Percentiles rank a stretch among this genome's conserved stretches.
Evolutionary conservation across 768 basidiomycete species (phyloP).

Genomic region (Hygrophoropsis aurantiaca): DNA sequence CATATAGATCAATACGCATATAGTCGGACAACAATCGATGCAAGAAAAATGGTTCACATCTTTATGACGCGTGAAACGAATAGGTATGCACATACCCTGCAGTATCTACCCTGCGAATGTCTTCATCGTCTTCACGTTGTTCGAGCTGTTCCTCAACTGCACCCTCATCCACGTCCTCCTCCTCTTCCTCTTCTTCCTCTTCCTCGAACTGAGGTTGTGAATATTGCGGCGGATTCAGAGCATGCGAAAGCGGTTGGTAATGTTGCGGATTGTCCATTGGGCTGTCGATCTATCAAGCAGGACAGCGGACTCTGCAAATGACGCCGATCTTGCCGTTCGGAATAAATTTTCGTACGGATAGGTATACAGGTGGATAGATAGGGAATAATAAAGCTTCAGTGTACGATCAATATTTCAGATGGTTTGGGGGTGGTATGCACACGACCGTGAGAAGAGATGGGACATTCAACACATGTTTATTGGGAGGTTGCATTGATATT

Average conservation of each 20-base stretch:
- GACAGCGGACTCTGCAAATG: slow-evolving; percentile 8
- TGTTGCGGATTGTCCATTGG: slow-evolving; percentile 70
- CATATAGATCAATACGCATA: slow-evolving; percentile 4
- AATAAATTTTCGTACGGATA: too few relatives aligned
- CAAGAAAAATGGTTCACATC: slow-evolving; percentile 9
- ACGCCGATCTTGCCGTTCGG: too few relatives aligned
- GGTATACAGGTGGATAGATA: background rate
- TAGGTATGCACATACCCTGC: slow-evolving; percentile 9
- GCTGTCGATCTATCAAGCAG: slow-evolving; percentile 16
- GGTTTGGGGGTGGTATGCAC: slow-evolving; percentile 4
- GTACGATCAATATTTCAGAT: slow-evolving; percentile 3
- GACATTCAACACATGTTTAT: background rate
- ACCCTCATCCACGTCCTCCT: slow-evolving; percentile 78
- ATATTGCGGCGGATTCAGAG: slow-evolving; percentile 53
- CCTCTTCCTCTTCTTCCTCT: slow-evolving; percentile 58
- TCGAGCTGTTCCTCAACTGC: slow-evolving; percentile 67
- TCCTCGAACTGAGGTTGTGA: slow-evolving; percentile 43
- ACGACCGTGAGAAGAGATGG: slow-evolving; percentile 3
- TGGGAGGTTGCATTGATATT: background rate
- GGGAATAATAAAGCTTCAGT: slow-evolving; percentile 8
- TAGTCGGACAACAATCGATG: slow-evolving; percentile 2
- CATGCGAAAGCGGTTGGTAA: slow-evolving; percentile 80
- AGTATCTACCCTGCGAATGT: slow-evolving; percentile 34
- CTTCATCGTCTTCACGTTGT: slow-evolving; percentile 44
- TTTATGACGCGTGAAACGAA: slow-evolving; percentile 6